A percentile compares a stretch with the other conserved stretches of the same genome.
These are phyloP conservation scores for Kurtzmaniella quercitrusa DNA, from an alignment of 1,139 yeast species.

Conservation along the genomic window DNA sequence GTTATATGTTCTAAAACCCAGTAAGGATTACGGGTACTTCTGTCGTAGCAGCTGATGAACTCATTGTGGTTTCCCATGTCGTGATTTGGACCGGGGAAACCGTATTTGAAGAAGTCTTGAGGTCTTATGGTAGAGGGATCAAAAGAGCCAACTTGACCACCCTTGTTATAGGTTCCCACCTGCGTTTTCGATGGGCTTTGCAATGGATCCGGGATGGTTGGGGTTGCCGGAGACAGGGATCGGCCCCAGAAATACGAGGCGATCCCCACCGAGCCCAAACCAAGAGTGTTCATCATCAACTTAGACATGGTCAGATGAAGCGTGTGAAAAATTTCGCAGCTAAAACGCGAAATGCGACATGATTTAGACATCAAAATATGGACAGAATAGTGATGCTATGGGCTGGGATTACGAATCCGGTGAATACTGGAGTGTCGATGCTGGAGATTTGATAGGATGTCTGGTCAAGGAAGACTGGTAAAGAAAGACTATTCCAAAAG, in stretches of 20 bases:
- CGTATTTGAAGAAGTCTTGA: slow-evolving; percentile 75
- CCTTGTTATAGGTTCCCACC: slow-evolving; percentile 14
- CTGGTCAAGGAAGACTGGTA: too few relatives aligned
- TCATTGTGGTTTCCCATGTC: slow-evolving; percentile 72
- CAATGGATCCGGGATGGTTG: slow-evolving; percentile 9
- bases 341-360: not conserved
- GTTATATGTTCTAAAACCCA: slow-evolving; percentile 92
- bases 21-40: slow-evolving; percentile 81
- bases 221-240: slow-evolving; percentile 17
- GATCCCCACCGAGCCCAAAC: slow-evolving; percentile 36
- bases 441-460: too few relatives aligned
- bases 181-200: slow-evolving; percentile 10
- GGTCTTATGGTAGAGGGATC: slow-evolving; percentile 51
- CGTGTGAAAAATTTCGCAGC: not conserved
- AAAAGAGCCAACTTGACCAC: slow-evolving; percentile 14
- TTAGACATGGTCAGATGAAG: slow-evolving; percentile 23
- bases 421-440: too few relatives aligned
- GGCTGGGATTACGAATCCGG: too few relatives aligned
- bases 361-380: not conserved
- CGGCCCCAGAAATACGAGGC: slow-evolving; percentile 44
- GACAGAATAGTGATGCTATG: too few relatives aligned
- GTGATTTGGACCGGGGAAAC: slow-evolving; percentile 92
- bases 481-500: too few relatives aligned
- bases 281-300: slow-evolving; percentile 24
- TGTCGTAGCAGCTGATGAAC: slow-evolving; percentile 80